Percentiles rank a stretch among this genome's conserved stretches.
These are phyloP conservation scores for Botryobasidium botryosum DNA, from an alignment of 768 basidiomycete genomes.

Conservation along the genomic window DNA sequence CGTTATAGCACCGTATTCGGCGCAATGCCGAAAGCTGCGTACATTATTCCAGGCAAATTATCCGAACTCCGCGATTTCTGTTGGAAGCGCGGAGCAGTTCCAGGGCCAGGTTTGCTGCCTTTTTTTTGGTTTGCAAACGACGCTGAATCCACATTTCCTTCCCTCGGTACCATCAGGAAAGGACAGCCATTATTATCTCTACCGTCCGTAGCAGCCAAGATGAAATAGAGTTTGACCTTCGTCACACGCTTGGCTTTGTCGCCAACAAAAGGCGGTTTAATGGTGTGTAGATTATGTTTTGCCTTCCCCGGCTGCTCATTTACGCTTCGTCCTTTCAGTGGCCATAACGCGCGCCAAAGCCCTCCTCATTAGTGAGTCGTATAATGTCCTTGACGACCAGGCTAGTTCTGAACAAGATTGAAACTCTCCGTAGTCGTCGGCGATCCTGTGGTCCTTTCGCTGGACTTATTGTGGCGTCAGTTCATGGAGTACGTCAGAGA, in stretches of 20 bases:
- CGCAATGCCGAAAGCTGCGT: constrained; percentile 36
- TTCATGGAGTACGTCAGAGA: constrained; percentile 41
- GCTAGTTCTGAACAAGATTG: too few species aligned
- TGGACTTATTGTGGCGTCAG: constrained; percentile 41
- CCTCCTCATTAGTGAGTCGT: too few species aligned
- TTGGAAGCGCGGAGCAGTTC: constrained; percentile 51
- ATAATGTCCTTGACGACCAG: too few species aligned
- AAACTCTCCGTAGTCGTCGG: too few species aligned
- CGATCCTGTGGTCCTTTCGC: constrained; percentile 37
- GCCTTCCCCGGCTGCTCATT: not conserved
- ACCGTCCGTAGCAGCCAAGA: constrained; percentile 10
- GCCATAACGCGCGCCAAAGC: constrained; percentile 10
- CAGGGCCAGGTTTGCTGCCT: constrained; percentile 27
- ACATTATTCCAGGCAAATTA: constrained; percentile 19
- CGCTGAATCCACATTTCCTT: not conserved
- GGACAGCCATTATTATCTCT: constrained; percentile 11
- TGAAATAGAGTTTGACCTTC: constrained; percentile 5
- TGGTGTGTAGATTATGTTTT: not conserved
- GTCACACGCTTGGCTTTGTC: constrained; percentile 10
- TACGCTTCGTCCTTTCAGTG: not conserved
- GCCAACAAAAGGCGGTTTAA: constrained; percentile 10
- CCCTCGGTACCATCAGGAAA: constrained; percentile 5
- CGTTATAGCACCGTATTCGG: constrained; percentile 45
- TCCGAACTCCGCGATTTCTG: constrained; percentile 21
- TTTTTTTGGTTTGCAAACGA: too few species aligned